Conservation (phyloP, 2,329 filamentous ascomycete genomes). For the Aspergillus udagawae region DNA sequence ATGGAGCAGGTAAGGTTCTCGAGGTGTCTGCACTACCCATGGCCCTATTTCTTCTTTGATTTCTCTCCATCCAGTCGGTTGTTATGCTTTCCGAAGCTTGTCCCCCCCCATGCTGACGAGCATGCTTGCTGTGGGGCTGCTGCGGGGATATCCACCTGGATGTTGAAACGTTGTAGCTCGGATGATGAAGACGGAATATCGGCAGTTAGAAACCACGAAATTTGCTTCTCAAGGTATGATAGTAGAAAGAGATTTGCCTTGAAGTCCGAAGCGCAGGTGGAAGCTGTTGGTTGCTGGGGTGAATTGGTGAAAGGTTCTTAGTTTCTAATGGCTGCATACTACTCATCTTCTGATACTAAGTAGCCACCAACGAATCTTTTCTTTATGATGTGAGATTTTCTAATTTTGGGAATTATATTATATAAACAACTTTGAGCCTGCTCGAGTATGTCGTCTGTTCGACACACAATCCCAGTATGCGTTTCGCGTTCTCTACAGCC, state of each 20-base stretch:
- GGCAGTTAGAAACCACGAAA: not conserved
- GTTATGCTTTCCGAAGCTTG: slow-evolving; percentile 9
- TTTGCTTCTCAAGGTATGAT: not conserved
- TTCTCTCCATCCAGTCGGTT: not conserved
- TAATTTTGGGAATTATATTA: not conserved
- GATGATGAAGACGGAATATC: not conserved
- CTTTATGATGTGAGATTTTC: not conserved
- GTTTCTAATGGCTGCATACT: not conserved
- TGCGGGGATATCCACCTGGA: slow-evolving; percentile 18
- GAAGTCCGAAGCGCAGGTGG: not conserved
- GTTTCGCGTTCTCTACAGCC: not conserved
- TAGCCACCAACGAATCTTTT: not conserved
- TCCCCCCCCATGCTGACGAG: not conserved
- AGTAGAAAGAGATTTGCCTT: not conserved
- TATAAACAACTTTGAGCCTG: not conserved
- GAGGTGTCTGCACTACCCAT: not conserved
- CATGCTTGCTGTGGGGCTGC: slow-evolving; percentile 15
- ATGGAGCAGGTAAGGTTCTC: not conserved
- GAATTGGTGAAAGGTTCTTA: not conserved
- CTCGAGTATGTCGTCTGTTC: not conserved
- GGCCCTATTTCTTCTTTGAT: not conserved
- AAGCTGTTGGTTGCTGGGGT: not conserved
- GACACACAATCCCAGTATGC: too few relatives aligned
- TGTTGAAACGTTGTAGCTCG: not conserved
- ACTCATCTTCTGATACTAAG: not conserved